A percentile compares a stretch with the other conserved stretches of the same genome.
phyloP scores from a whole-genome alignment of 495 filamentous ascomycete genomes.

The Xylaria curta region DNA sequence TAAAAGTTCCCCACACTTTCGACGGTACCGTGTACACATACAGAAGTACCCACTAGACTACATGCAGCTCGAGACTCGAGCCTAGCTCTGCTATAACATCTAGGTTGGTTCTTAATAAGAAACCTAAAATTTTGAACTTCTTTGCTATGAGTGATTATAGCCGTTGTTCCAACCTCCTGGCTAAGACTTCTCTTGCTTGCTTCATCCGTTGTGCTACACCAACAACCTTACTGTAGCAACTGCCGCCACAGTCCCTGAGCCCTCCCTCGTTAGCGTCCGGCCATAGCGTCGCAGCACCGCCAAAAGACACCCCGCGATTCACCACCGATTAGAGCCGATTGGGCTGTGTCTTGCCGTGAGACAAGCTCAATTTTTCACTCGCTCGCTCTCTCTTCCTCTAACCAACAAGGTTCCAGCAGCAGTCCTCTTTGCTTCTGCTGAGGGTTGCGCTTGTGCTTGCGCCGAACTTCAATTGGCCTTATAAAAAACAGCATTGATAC shows the following conservation, averaged over 20 bases:
- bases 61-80: neutral
- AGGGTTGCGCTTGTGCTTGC: conserved; percentile 5
- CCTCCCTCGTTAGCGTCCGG: conserved; percentile 1
- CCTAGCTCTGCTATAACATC: neutral
- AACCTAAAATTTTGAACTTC: neutral
- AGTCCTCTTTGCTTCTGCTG: conserved; percentile 15
- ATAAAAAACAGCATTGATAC: conserved; percentile 17
- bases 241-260: conserved; percentile 5
- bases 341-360: conserved; percentile 14
- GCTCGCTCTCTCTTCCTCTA: neutral
- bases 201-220: neutral
- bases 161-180: neutral
- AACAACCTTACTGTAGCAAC: neutral
- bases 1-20: neutral
- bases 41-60: neutral
- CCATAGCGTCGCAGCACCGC: conserved; percentile 10
- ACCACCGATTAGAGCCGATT: conserved; percentile 27
- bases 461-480: conserved; percentile 15
- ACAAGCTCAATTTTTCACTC: conserved; percentile 23
- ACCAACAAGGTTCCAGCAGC: conserved; percentile 19
- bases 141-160: neutral
- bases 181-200: neutral
- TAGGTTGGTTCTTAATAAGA: conserved; percentile 3
- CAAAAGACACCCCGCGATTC: conserved; percentile 23
- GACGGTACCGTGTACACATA: neutral